These are phyloP conservation scores for Moesziomyces parantarcticus DNA, from an alignment of 1,284 basidiomycete genomes.

Conservation along the genomic window DNA sequence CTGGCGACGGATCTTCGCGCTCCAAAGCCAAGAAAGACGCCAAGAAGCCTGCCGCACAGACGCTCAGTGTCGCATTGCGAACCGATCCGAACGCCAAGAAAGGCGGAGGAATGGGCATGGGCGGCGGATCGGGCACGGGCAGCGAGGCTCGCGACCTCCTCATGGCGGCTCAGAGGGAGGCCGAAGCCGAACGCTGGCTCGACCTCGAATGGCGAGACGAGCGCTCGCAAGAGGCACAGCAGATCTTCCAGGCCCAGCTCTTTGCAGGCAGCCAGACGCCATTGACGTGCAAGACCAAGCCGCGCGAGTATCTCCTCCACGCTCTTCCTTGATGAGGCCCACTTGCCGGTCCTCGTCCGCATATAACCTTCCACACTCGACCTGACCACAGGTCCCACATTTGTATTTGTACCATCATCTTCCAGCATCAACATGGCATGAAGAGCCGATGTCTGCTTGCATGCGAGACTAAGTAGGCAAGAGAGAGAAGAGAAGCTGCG, in stretches of 20 bases:
- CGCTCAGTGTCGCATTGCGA: conserved; percentile 60
- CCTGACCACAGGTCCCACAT: neutral
- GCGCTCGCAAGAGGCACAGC: conserved; percentile 31
- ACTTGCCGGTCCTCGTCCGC: neutral
- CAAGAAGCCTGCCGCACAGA: conserved; percentile 45
- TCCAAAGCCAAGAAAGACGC: conserved; percentile 44
- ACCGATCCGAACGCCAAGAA: conserved; percentile 38
- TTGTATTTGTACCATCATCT: neutral
- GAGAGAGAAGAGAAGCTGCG: no score
- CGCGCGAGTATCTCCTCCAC: conserved; percentile 54
- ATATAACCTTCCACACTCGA: neutral
- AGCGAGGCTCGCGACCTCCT: conserved; percentile 49
- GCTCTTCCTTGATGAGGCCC: conserved; percentile 20
- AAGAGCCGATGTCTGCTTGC: neutral
- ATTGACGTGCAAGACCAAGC: conserved; percentile 50
- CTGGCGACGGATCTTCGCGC: conserved; percentile 29
- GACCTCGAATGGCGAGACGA: conserved; percentile 62
- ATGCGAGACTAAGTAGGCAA: no score
- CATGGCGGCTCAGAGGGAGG: conserved; percentile 60
- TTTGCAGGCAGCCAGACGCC: conserved; percentile 49
- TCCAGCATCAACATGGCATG: neutral
- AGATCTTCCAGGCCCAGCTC: conserved; percentile 51
- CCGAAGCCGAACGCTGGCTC: conserved; percentile 65
- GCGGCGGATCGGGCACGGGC: conserved; percentile 16
- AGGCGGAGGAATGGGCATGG: conserved; percentile 30